phyloP scores from a whole-genome alignment of 495 filamentous ascomycete species.

The Hyaloscypha finlandica region DNA sequence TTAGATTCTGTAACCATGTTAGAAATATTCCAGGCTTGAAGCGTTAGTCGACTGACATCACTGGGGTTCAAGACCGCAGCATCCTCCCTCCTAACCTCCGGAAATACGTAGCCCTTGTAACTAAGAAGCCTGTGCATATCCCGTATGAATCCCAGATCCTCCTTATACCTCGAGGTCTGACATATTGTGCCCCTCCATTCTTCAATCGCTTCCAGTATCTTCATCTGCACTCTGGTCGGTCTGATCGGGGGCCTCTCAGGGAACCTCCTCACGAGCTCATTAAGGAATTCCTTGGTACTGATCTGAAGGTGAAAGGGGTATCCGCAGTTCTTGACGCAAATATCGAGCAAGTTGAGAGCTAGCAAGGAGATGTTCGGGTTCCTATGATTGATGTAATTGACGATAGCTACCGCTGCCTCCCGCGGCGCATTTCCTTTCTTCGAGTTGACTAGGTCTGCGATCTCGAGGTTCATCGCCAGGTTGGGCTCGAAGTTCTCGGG shows the following conservation, averaged over 20 bases:
- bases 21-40: conserved; percentile 30
- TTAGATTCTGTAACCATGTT: conserved; percentile 68
- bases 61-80: conserved; percentile 96
- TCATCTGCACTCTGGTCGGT: conserved; percentile 81
- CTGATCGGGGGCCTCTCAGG: conserved; percentile 90
- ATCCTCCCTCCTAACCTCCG: conserved; percentile 88
- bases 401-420: conserved; percentile 93
- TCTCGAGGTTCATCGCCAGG: conserved; percentile 93
- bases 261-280: conserved; percentile 95
- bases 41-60: conserved; percentile 65
- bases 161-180: conserved; percentile 94
- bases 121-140: conserved; percentile 97
- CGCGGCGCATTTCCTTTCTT: conserved; percentile 98
- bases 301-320: conserved; percentile 99
- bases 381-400: conserved; percentile 91
- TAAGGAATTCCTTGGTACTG: conserved; percentile 97
- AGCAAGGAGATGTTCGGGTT: conserved; percentile 93
- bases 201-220: conserved; percentile 95
- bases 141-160: conserved; percentile 92
- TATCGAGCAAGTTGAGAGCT: conserved; percentile 90
- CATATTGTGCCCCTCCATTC: conserved; percentile 99
- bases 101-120: conserved; percentile 96
- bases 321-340: conserved; percentile 99
- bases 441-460: conserved; percentile 92
- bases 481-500: conserved; percentile 97